Conservation (phyloP, 768 basidiomycete species). For the Agrocybe chaxingu region DNA sequence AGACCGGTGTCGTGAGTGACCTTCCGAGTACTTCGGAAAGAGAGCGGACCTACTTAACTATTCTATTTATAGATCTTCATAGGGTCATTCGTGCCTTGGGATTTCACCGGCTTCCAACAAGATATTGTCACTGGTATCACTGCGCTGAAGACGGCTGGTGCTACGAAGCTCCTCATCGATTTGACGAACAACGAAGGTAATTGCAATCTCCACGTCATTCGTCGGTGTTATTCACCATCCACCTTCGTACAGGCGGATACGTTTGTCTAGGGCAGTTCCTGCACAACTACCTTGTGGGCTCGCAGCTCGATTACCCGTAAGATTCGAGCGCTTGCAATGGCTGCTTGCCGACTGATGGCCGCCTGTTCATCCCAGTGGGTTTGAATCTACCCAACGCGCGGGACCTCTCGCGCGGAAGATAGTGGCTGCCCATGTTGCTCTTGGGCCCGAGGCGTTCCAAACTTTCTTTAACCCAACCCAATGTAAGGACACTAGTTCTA, state of each 20-base stretch:
- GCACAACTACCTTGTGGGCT: slow-evolving; percentile 52
- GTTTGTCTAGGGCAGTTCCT: slow-evolving; percentile 63
- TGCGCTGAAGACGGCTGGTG: slow-evolving; percentile 44
- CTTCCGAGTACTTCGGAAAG: too few relatives aligned
- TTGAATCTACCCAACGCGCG: slow-evolving; percentile 50
- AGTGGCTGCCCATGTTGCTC: slow-evolving; percentile 45
- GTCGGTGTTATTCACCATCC: neutral
- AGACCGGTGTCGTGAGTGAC: slow-evolving; percentile 54
- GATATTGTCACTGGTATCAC: slow-evolving; percentile 44
- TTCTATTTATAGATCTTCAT: slow-evolving; percentile 46
- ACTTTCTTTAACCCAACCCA: slow-evolving; percentile 50
- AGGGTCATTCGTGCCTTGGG: slow-evolving; percentile 48
- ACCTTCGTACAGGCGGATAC: slow-evolving; percentile 43
- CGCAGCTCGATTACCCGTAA: slow-evolving; percentile 46
- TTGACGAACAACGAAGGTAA: slow-evolving; percentile 60
- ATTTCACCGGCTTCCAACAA: slow-evolving; percentile 48
- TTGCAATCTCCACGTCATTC: slow-evolving; percentile 2
- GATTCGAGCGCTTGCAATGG: neutral
- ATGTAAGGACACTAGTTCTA: slow-evolving; percentile 30
- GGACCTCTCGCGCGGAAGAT: slow-evolving; percentile 61
- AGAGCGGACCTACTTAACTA: too few relatives aligned
- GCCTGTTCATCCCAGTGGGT: slow-evolving; percentile 38
- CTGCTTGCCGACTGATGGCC: neutral
- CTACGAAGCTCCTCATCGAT: slow-evolving; percentile 52
- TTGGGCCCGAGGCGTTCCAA: slow-evolving; percentile 31